Base-by-base conservation (phyloP, 331 rosid species). In the Quercus lobata region DNA sequence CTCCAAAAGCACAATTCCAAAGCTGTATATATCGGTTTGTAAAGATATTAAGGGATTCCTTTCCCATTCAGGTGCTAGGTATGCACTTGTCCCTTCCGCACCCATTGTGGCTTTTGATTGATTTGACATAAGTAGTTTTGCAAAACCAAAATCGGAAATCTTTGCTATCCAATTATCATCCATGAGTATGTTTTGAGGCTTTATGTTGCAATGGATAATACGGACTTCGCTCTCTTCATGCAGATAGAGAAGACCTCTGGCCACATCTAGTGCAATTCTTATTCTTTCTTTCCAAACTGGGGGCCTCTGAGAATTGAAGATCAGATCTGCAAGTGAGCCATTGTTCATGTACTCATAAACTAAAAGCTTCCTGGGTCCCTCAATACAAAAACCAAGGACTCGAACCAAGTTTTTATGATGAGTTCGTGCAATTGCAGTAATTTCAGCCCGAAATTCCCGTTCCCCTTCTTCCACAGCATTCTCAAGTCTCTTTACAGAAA, bases 401-500 rank as follows among this genome's bases (percentile, higher is more conserved):
- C 7, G 66, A 60, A 60, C 66, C 66, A 60, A 60, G 18, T 60
- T 60, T 11, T 6, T 22, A n/a, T 60, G 66, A 65, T 30, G 46
- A 29, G 71, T 65, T 25, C 12, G 4, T 3, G 71, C 71, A 29
- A 65, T 65, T 30, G 46, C 44, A 6, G 12, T 17, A 3, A 65
- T 65, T 65, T 65, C 71, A 29, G 71, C 3, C 18, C 0, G 46
- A 30, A 65, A 65, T 65, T 65, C 46, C 5, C 71, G 0, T 3
- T 65, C 44, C 14, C 71, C 24, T 37, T 35, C 44, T 35, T 37
- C 10, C 44, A 7, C 44, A 0, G 2, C 44, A 0, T 37, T 7
- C 44, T 37, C 44, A 0, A 37, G 10, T 37, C 44, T 37, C 44
- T 7, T 37, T 0, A 37, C 44, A 37, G 1, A 0, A 37, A 37